Evolutionary conservation across 176 grass and related monocot genomes (phyloP), one percentile per base, ranked within the genome.

Genomic region (Tillandsia fasciculata): DNA sequence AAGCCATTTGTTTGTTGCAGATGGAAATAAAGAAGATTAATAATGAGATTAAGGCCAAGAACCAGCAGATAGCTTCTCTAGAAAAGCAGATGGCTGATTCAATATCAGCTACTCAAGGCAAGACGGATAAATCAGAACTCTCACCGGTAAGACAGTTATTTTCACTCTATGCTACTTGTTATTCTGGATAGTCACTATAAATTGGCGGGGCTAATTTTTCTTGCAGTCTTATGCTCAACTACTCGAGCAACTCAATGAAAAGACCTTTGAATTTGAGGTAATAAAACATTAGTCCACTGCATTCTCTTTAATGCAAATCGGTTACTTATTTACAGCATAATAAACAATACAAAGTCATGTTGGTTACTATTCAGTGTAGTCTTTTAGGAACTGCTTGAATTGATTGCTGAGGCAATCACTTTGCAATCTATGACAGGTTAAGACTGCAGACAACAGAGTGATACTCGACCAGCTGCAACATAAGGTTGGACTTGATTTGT

Each of bases 261-360:
- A 99, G 78, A 82, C 84, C 49, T 92, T 99, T 12, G 95, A 99
- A 82, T 90, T 99, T 2, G 95, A 99, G 95, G 94, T 97, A 92
- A 50, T 48, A 69, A 68, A 51, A 64, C 15, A 49, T 83, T 13
- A 82, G 11, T 71, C 17, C 23, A 15, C 50, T 70, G 67, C 50
- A 27, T 18, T 65, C 9, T 78, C 18, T 52, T 61, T 24, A 69
- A 61, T 76, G 11, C 58, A 47, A 67, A 17, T 50, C 71, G n/a
- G 15, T 48, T 54, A 67, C 10, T 63, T 42, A 61, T 8, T 2
- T 23, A 22, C 15, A 61, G 56, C 56, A 18, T 61, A 61, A 18
- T 61, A 61, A 61, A 18, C 56, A 9, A 18, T 15, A 23, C 22
- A 61, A 18, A 15, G 22, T 61, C 56, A 23, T n/a, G 33, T 61